phyloP scores from a whole-genome alignment of 495 filamentous ascomycete genomes.

The Aspergillus incahuasiensis region DNA sequence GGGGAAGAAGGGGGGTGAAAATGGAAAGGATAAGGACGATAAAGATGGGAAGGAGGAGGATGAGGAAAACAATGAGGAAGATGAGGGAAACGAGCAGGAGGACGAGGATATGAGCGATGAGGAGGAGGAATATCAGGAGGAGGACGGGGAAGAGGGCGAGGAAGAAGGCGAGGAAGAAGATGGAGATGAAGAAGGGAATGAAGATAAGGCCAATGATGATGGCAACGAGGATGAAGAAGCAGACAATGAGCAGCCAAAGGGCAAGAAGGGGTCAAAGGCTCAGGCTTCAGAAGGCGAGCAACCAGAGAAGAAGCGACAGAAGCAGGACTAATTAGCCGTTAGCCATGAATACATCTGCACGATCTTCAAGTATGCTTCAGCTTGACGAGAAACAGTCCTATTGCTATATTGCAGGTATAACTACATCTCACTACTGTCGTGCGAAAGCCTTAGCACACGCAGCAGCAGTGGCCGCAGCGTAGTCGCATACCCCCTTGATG shows the following conservation, averaged over 20 bases:
- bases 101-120: constrained; percentile 15
- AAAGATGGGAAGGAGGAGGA: constrained; percentile 4
- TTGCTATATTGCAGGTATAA: not conserved
- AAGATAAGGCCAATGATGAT: constrained; percentile 14
- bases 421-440: not conserved
- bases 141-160: constrained; percentile 17
- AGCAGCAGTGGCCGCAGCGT: constrained; percentile 26
- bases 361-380: not conserved
- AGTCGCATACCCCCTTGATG: constrained; percentile 1
- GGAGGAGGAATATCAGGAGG: constrained; percentile 16
- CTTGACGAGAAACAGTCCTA: not conserved
- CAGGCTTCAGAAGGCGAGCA: not conserved
- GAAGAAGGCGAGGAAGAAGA: constrained; percentile 16
- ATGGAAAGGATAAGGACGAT: constrained; percentile 1
- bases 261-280: not conserved
- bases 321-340: not conserved
- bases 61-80: not conserved
- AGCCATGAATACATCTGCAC: not conserved
- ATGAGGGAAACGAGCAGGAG: constrained; percentile 15
- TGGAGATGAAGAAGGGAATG: constrained; percentile 16
- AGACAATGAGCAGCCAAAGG: not conserved
- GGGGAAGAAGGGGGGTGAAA: constrained; percentile 13
- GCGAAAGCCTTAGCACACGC: constrained; percentile 23
- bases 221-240: constrained; percentile 19
- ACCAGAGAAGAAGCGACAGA: constrained; percentile 2